Evolutionary conservation across 2,329 filamentous ascomycete species (phyloP).

Genomic region (Venturiaceae sp.): DNA sequence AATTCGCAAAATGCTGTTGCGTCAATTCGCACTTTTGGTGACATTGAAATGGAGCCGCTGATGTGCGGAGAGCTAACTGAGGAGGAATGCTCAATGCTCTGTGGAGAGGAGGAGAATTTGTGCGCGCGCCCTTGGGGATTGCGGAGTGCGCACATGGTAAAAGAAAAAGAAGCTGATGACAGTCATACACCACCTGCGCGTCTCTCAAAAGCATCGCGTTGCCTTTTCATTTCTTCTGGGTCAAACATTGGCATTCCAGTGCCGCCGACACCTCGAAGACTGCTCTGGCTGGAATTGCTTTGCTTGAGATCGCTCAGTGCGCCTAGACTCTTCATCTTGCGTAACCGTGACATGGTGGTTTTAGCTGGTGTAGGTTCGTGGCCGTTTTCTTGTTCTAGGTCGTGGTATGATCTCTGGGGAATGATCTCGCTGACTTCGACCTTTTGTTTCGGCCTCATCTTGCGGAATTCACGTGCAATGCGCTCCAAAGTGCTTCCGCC

Average conservation of each 20-base stretch:
- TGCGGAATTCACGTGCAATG: constrained; percentile 8
- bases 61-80: not conserved
- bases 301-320: constrained; percentile 9
- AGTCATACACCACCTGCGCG: not conserved
- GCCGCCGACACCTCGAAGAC: not conserved
- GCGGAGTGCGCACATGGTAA: not conserved
- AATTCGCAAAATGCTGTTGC: not conserved
- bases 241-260: not conserved
- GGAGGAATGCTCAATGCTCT: not conserved
- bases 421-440: constrained; percentile 5
- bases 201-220: constrained; percentile 5
- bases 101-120: not conserved
- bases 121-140: not conserved
- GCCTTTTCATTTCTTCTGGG: constrained; percentile 4
- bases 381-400: not conserved
- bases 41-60: not conserved
- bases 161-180: not conserved
- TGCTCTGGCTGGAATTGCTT: constrained; percentile 7
- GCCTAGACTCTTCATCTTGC: constrained; percentile 9
- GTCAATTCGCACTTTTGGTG: not conserved
- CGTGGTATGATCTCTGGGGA: not conserved
- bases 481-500: constrained; percentile 7
- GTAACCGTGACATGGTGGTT: not conserved
- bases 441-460: constrained; percentile 8
- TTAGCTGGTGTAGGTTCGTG: not conserved